Evolutionary conservation across 2,329 filamentous ascomycete species (phyloP).

Genomic region (Paecilomyces sp.): DNA sequence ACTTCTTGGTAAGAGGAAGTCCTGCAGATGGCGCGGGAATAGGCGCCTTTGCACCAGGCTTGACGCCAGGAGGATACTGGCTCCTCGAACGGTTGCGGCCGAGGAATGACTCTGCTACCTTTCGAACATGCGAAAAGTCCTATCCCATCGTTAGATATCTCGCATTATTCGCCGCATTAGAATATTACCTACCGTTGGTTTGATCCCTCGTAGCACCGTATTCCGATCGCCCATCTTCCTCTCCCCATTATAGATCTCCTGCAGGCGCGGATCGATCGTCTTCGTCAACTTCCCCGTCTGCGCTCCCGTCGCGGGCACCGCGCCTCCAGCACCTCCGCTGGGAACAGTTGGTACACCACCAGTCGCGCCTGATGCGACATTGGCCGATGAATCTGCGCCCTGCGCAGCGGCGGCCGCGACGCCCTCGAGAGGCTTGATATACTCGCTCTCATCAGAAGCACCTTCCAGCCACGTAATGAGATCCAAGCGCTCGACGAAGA

Average conservation of each 20-base stretch:
- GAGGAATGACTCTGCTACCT: slow-evolving; percentile 72
- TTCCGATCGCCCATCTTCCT: slow-evolving; percentile 90
- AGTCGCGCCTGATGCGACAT: slow-evolving; percentile 44
- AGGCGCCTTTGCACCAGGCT: slow-evolving; percentile 22
- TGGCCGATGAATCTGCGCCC: slow-evolving; percentile 38
- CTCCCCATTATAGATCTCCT: slow-evolving; percentile 87
- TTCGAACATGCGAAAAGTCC: slow-evolving; percentile 93
- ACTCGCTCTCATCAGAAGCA: slow-evolving; percentile 82
- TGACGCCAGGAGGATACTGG: slow-evolving; percentile 26
- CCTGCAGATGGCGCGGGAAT: slow-evolving; percentile 30
- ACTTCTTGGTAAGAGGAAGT: slow-evolving; percentile 33
- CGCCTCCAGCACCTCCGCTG: slow-evolving; percentile 30
- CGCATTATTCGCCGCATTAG: slow-evolving; percentile 2
- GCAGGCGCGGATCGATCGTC: slow-evolving; percentile 72
- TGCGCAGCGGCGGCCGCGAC: slow-evolving; percentile 41
- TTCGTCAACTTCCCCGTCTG: slow-evolving; percentile 48
- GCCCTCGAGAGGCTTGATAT: slow-evolving; percentile 75
- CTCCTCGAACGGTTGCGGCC: slow-evolving; percentile 40
- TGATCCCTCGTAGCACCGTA: slow-evolving; percentile 75
- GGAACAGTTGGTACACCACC: slow-evolving; percentile 32
- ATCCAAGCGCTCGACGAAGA: slow-evolving; percentile 86
- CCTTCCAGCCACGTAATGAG: slow-evolving; percentile 91
- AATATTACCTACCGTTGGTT: slow-evolving; percentile 63
- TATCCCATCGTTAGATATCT: slow-evolving; percentile 31
- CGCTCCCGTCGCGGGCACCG: slow-evolving; percentile 14